Conservation (phyloP, 2,329 filamentous ascomycete genomes). For the Diaporthe sp. region DNA sequence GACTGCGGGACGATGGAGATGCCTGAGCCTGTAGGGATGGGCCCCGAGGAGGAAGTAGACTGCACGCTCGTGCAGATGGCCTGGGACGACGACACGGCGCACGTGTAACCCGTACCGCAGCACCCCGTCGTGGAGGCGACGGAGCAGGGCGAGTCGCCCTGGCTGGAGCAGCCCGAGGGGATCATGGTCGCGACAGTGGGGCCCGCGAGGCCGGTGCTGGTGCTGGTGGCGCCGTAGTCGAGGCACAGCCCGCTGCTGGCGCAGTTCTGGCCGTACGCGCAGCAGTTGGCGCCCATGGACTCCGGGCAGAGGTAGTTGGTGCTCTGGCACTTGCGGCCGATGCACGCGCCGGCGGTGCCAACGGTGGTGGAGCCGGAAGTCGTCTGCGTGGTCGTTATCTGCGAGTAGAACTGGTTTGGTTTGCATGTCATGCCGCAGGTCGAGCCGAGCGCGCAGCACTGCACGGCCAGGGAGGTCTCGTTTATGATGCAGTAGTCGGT, state of each 20-base stretch:
- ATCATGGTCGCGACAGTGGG: constrained; percentile 50
- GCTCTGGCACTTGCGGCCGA: constrained; percentile 49
- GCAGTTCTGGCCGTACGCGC: constrained; percentile 59
- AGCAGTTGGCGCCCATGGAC: constrained; percentile 49
- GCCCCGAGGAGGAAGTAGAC: constrained; percentile 48
- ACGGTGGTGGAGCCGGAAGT: neutral
- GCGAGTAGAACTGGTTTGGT: no score
- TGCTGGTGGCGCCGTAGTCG: constrained; percentile 45
- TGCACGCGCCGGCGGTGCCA: constrained; percentile 46
- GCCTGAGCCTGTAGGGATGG: constrained; percentile 49
- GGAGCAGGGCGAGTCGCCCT: constrained; percentile 58
- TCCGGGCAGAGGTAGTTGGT: constrained; percentile 51
- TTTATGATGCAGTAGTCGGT: constrained; percentile 51
- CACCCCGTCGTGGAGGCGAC: constrained; percentile 55
- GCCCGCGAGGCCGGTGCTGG: constrained; percentile 44
- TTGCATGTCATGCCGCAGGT: no score
- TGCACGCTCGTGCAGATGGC: constrained; percentile 57
- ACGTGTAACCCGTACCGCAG: constrained; percentile 61
- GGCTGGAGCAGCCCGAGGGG: constrained; percentile 60
- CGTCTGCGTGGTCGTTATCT: constrained; percentile 48
- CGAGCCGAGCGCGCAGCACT: constrained; percentile 52
- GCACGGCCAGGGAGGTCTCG: constrained; percentile 40
- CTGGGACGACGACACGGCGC: constrained; percentile 54
- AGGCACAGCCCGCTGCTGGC: constrained; percentile 53
- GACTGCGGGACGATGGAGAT: constrained; percentile 40